Percentiles rank a stretch among this genome's conserved stretches.
Conservation (phyloP, 1,139 yeast species). For the Diutina siamensis region DNA sequence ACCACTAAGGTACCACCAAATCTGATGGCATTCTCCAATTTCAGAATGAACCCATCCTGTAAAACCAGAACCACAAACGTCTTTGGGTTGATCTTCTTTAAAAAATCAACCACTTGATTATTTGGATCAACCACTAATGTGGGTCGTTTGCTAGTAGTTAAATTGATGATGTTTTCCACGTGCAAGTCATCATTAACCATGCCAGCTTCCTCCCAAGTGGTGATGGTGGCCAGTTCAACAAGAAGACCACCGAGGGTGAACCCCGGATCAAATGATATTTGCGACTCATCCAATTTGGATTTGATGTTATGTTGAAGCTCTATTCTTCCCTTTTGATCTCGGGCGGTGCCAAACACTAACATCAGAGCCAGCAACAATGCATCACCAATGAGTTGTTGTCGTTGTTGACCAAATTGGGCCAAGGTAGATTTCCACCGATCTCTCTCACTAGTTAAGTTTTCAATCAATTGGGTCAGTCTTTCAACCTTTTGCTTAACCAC, state of each 20-base stretch:
- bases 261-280: constrained; percentile 16
- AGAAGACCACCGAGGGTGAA: neutral
- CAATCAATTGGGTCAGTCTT: constrained; percentile 53
- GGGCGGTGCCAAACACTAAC: constrained; percentile 48
- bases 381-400: constrained; percentile 50
- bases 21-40: constrained; percentile 1
- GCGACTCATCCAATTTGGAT: constrained; percentile 20
- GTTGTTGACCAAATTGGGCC: constrained; percentile 34
- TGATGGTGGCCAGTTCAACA: neutral
- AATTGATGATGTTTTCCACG: neutral
- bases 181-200: constrained; percentile 1
- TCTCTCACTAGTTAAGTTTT: constrained; percentile 55
- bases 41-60: neutral
- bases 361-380: constrained; percentile 53
- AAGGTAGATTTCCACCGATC: constrained; percentile 64
- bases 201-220: neutral
- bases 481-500: constrained; percentile 48
- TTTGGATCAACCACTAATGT: neutral
- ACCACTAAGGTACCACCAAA: neutral
- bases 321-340: constrained; percentile 42
- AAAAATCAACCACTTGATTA: neutral
- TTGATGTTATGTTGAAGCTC: constrained; percentile 31
- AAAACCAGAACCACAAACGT: neutral
- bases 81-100: neutral
- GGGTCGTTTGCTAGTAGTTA: neutral